Conservation (phyloP, 108 stramenopile genomes). For the Nitzschia sp. region DNA sequence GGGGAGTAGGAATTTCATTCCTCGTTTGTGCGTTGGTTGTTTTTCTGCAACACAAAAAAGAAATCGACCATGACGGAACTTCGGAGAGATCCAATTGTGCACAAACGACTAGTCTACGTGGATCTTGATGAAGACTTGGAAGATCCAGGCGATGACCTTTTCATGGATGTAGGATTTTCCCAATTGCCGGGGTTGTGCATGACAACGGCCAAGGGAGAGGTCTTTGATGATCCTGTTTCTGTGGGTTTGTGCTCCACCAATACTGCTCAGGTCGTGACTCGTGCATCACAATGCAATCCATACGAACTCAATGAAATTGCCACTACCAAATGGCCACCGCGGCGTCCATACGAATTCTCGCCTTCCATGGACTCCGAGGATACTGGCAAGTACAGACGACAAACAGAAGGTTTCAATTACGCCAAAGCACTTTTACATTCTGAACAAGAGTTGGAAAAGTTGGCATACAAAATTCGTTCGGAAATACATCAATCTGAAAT, state of each 20-base stretch:
- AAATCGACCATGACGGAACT: background rate
- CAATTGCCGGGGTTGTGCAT: slow-evolving; percentile 4
- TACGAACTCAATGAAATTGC: slow-evolving; percentile 12
- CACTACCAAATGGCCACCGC: slow-evolving; percentile 2
- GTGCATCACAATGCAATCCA: slow-evolving; percentile 7
- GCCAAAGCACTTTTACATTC: slow-evolving; percentile 35
- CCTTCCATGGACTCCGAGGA: background rate
- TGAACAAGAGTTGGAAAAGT: slow-evolving; percentile 33
- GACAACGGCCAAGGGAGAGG: background rate
- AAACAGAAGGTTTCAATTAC: slow-evolving; percentile 32
- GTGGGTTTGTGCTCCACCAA: background rate
- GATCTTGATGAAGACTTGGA: slow-evolving; percentile 20
- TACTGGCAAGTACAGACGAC: background rate
- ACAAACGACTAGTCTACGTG: slow-evolving; percentile 9
- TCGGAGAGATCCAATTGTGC: background rate
- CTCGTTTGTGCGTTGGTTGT: too few relatives aligned
- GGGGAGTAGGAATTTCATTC: too few relatives aligned
- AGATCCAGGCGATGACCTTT: background rate
- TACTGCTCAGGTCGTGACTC: background rate
- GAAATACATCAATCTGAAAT: slow-evolving; percentile 39
- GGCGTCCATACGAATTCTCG: too few relatives aligned
- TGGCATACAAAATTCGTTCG: slow-evolving; percentile 26
- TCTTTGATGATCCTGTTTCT: background rate
- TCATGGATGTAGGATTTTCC: background rate
- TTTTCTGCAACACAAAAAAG: too few relatives aligned